Evolutionary conservation across 2,329 filamentous ascomycete species (phyloP).

Genomic region (Amylocarpus encephaloides): DNA sequence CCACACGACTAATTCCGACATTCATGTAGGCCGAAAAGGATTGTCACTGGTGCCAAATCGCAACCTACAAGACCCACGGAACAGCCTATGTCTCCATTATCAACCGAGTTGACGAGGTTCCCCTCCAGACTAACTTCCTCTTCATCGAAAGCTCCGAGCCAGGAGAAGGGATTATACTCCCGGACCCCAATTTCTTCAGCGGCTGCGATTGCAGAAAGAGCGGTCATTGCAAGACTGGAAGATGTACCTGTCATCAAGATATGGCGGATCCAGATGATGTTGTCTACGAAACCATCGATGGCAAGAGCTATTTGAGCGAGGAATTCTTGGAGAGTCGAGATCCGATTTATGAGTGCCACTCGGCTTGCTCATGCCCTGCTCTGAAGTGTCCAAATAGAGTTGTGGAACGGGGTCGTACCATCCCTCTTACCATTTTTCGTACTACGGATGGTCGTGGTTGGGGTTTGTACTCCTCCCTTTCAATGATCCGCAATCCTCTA

Average conservation of each 20-base stretch:
- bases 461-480: slow-evolving; percentile 43
- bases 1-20: neutral
- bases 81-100: slow-evolving; percentile 3
- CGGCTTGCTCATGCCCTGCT: slow-evolving; percentile 57
- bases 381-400: slow-evolving; percentile 64
- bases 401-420: slow-evolving; percentile 64
- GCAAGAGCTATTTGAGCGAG: slow-evolving; percentile 46
- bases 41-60: slow-evolving; percentile 10
- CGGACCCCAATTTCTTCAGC: slow-evolving; percentile 5
- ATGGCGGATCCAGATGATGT: slow-evolving; percentile 35
- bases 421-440: slow-evolving; percentile 71
- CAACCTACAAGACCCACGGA: neutral
- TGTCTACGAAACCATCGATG: slow-evolving; percentile 53
- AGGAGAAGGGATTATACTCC: slow-evolving; percentile 5
- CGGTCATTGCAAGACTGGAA: neutral
- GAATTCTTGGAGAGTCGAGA: slow-evolving; percentile 46
- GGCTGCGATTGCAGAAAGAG: slow-evolving; percentile 8
- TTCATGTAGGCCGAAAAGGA: neutral
- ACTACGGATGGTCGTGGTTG: slow-evolving; percentile 64
- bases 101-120: slow-evolving; percentile 2
- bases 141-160: slow-evolving; percentile 6
- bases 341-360: slow-evolving; percentile 77
- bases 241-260: slow-evolving; percentile 39
- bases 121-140: slow-evolving; percentile 4
- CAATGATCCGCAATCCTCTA: neutral